A percentile compares a stretch with the other conserved stretches of the same genome.
Conservation (phyloP, 2,329 filamentous ascomycete species). For the Aspergillus caelatus region DNA sequence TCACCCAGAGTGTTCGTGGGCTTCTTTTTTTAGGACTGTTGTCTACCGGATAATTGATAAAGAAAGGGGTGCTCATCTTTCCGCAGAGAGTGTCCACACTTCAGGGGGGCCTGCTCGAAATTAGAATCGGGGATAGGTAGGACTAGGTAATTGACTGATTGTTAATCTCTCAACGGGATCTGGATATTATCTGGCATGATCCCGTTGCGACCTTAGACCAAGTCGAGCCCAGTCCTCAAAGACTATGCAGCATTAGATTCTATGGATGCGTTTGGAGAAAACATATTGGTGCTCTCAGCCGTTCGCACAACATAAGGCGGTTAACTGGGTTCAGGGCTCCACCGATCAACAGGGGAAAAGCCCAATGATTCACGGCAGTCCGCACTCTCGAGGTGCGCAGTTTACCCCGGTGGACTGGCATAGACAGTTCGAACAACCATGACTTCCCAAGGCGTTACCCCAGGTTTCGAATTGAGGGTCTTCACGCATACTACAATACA, state of each 20-base stretch:
- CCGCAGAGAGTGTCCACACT: neutral
- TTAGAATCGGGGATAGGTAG: neutral
- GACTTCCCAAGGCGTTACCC: slow-evolving; percentile 1
- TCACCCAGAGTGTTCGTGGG: neutral
- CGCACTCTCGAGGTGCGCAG: neutral
- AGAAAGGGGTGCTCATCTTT: neutral
- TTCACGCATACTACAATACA: neutral
- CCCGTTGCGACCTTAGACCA: neutral
- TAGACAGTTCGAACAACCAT: neutral
- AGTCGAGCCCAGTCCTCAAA: neutral
- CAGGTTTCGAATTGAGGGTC: slow-evolving; percentile 3
- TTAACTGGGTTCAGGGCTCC: slow-evolving; percentile 17
- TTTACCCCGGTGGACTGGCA: neutral
- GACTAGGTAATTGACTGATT: neutral
- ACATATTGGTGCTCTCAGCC: neutral
- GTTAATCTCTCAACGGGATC: neutral
- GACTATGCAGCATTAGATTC: neutral
- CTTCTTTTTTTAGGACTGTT: neutral
- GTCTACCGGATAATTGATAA: neutral
- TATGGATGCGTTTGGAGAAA: neutral
- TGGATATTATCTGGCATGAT: neutral
- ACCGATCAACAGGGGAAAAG: slow-evolving; percentile 26
- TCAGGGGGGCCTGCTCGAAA: neutral
- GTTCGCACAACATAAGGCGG: neutral
- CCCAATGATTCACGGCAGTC: neutral